Evolutionary conservation across 352 stramenopile species (phyloP).

Genomic region (Pythium dissotocum): DNA sequence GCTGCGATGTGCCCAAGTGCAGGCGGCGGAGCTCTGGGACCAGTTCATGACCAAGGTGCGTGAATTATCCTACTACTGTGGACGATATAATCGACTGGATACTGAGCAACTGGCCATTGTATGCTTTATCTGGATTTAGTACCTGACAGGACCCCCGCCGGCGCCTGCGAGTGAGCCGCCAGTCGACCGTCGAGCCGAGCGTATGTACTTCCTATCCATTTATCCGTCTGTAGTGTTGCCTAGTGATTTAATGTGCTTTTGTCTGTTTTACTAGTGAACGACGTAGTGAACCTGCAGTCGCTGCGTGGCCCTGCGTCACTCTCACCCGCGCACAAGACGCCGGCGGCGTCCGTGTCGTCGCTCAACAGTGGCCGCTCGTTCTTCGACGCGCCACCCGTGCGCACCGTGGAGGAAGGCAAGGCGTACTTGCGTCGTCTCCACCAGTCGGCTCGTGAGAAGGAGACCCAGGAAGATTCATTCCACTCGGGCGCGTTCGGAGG

Average conservation of each 20-base stretch:
- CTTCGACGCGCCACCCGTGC: constrained; percentile 64
- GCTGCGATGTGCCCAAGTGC: constrained; percentile 66
- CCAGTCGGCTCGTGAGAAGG: constrained; percentile 40
- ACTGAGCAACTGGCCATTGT: not conserved
- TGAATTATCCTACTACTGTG: not conserved
- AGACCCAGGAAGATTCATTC: constrained; percentile 60
- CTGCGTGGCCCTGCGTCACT: constrained; percentile 37
- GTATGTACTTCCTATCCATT: constrained; percentile 6
- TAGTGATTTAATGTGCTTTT: not conserved
- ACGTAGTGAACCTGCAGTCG: constrained; percentile 61
- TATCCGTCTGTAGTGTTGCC: not conserved
- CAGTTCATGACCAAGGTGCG: constrained; percentile 60
- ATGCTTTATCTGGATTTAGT: not conserved
- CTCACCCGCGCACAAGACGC: constrained; percentile 46
- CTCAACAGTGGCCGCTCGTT: constrained; percentile 48
- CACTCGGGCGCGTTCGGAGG: constrained; percentile 30
- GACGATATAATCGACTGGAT: no score
- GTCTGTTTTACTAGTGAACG: constrained; percentile 42
- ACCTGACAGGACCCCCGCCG: not conserved
- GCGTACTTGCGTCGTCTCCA: constrained; percentile 70
- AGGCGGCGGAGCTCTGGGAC: constrained; percentile 57
- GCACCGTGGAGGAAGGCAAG: constrained; percentile 73
- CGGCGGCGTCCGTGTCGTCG: constrained; percentile 12
- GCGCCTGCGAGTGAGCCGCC: constrained; percentile 4
- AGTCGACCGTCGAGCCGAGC: constrained; percentile 11